Evolutionary conservation across 768 basidiomycete genomes (phyloP).

Genomic region (Lenzites betulinus): DNA sequence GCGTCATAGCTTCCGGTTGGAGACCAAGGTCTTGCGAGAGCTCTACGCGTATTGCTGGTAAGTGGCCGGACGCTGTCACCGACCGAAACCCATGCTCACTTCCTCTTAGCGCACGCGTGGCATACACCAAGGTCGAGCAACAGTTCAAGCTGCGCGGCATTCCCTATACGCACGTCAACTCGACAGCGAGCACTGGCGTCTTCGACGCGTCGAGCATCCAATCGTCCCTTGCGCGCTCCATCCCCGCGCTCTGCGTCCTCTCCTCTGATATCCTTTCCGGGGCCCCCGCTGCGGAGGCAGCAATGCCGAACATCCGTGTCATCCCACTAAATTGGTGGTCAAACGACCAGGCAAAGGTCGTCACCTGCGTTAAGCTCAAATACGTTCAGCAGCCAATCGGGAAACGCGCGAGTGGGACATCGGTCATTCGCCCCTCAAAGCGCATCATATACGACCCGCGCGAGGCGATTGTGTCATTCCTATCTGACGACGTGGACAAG

Average conservation of each 20-base stretch:
- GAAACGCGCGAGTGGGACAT: constrained; percentile 55
- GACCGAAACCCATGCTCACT: not conserved
- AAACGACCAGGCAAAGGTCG: constrained; percentile 74
- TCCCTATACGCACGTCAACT: constrained; percentile 74
- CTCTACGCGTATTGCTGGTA: constrained; percentile 90
- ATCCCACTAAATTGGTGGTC: constrained; percentile 94
- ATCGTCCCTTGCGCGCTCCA: constrained; percentile 72
- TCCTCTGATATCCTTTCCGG: constrained; percentile 80
- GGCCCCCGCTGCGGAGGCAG: constrained; percentile 86
- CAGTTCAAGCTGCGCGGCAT: constrained; percentile 85
- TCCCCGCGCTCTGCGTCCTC: constrained; percentile 83
- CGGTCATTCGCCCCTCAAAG: constrained; percentile 80
- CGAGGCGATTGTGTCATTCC: constrained; percentile 86
- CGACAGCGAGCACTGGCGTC: constrained; percentile 43
- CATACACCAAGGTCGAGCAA: constrained; percentile 85
- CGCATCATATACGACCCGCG: constrained; percentile 88
- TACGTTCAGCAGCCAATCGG: constrained; percentile 87
- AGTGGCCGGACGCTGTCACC: constrained; percentile 10
- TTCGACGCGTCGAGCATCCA: constrained; percentile 59
- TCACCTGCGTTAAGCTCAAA: constrained; percentile 89
- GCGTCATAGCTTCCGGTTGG: constrained; percentile 56
- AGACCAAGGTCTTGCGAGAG: constrained; percentile 72
- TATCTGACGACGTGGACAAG: constrained; percentile 82
- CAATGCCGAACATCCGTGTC: constrained; percentile 89
- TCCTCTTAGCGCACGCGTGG: constrained; percentile 72